phyloP scores from a whole-genome alignment of 805 yeast genomes.

The Yamadazyma paraphyllophila region DNA sequence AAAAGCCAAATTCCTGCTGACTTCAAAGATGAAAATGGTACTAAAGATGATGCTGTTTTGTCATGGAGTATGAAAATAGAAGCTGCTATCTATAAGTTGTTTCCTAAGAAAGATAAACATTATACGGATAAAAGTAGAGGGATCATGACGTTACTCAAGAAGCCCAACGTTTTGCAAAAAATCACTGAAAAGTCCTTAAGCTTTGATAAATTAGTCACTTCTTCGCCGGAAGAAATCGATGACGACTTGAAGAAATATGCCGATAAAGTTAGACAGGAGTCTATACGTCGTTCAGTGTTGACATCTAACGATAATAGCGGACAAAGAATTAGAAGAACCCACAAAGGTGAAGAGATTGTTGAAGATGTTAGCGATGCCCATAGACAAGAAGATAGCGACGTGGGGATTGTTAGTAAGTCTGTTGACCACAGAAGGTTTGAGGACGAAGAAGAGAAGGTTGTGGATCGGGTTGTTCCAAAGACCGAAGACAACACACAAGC shows the following conservation, averaged over 20 bases:
- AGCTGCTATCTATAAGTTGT: constrained; percentile 41
- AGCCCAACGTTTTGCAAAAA: constrained; percentile 53
- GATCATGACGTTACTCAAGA: constrained; percentile 46
- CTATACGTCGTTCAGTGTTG: constrained; percentile 65
- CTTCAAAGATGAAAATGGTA: constrained; percentile 19
- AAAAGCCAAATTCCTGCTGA: constrained; percentile 37
- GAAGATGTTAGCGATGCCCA: constrained; percentile 38
- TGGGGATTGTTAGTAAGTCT: constrained; percentile 26
- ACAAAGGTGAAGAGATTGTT: constrained; percentile 83
- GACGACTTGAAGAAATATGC: constrained; percentile 72
- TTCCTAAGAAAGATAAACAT: constrained; percentile 30
- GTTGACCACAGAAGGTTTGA: constrained; percentile 39
- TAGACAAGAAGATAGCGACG: constrained; percentile 26
- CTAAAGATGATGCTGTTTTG: constrained; percentile 33
- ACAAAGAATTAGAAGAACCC: constrained; percentile 74
- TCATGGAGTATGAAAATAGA: constrained; percentile 55
- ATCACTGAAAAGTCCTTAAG: constrained; percentile 54
- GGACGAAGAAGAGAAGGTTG: constrained; percentile 15
- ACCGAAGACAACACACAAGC: background rate
- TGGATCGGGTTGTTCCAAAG: background rate
- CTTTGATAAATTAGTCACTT: constrained; percentile 56
- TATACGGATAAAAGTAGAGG: constrained; percentile 72
- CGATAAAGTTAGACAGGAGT: constrained; percentile 66
- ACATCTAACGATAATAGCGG: constrained; percentile 49
- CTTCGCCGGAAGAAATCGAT: constrained; percentile 76